Evolutionary conservation across 495 filamentous ascomycete species (phyloP).

Genomic region (Rhypophila decipiens): DNA sequence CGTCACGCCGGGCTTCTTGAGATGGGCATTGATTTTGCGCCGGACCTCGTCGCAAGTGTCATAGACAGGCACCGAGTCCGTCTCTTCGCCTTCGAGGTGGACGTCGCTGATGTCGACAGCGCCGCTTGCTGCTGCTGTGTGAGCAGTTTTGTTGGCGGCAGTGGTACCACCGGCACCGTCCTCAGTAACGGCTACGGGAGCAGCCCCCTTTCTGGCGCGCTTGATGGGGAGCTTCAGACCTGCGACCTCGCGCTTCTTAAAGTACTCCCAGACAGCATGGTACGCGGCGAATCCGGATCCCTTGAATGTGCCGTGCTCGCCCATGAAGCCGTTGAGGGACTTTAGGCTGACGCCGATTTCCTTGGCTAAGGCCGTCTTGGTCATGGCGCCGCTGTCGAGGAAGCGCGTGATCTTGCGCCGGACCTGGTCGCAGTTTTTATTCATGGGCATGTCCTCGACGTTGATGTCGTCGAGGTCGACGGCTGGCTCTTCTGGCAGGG

Average conservation of each 20-base stretch:
- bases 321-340: slow-evolving; percentile 32
- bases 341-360: slow-evolving; percentile 30
- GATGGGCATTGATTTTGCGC: slow-evolving; percentile 46
- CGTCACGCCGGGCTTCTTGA: slow-evolving; percentile 40
- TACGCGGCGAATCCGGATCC: slow-evolving; percentile 21
- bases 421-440: slow-evolving; percentile 30
- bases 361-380: slow-evolving; percentile 37
- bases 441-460: slow-evolving; percentile 14
- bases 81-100: slow-evolving; percentile 35
- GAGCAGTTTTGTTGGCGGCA: slow-evolving; percentile 1
- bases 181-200: slow-evolving; percentile 3
- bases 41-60: slow-evolving; percentile 54
- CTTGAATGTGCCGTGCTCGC: slow-evolving; percentile 25
- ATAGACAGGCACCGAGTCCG: slow-evolving; percentile 37
- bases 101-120: slow-evolving; percentile 29
- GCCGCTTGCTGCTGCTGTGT: slow-evolving; percentile 8
- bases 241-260: slow-evolving; percentile 26
- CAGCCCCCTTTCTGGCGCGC: slow-evolving; percentile 20
- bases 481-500: slow-evolving; percentile 14
- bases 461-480: slow-evolving; percentile 16
- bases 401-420: slow-evolving; percentile 38
- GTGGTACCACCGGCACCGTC: slow-evolving; percentile 5
- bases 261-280: slow-evolving; percentile 25
- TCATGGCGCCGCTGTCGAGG: slow-evolving; percentile 41
- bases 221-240: slow-evolving; percentile 25